phyloP scores from a whole-genome alignment of 2,329 filamentous ascomycete genomes.

The Fusarium sp. region DNA sequence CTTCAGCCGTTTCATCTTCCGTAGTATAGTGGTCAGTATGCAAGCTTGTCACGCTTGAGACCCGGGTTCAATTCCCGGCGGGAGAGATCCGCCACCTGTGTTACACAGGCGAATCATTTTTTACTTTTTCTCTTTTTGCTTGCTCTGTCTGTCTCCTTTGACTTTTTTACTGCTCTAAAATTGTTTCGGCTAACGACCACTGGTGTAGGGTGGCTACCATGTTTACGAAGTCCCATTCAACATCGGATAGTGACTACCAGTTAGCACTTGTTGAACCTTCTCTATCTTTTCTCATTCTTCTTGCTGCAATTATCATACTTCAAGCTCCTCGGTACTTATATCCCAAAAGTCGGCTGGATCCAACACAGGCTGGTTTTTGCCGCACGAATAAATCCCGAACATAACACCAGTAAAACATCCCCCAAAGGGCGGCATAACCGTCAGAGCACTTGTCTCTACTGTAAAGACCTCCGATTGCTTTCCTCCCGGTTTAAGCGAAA shows the following conservation, averaged over 20 bases:
- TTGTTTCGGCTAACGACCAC: too few relatives aligned
- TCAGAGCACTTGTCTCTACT: slow-evolving; percentile 11
- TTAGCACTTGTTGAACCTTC: neutral
- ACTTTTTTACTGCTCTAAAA: neutral
- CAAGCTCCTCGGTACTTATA: neutral
- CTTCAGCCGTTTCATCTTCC: neutral
- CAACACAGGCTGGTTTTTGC: slow-evolving; percentile 35
- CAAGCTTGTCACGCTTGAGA: slow-evolving; percentile 11
- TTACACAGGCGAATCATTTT: neutral
- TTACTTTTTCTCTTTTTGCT: neutral
- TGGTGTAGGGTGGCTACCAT: neutral
- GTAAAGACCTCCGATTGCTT: neutral
- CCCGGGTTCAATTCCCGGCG: slow-evolving; percentile 10
- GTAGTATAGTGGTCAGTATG: slow-evolving; percentile 12
- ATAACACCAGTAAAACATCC: slow-evolving; percentile 39
- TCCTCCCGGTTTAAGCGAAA: neutral
- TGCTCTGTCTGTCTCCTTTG: fast-evolving
- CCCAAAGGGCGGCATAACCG: slow-evolving; percentile 31
- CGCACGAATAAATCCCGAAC: slow-evolving; percentile 42
- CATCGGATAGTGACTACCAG: neutral
- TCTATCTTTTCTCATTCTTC: neutral
- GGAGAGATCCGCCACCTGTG: slow-evolving; percentile 8
- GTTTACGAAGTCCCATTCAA: neutral
- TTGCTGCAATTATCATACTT: neutral
- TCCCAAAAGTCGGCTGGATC: slow-evolving; percentile 22